Percentiles rank a stretch among this genome's conserved stretches.
Evolutionary conservation across 352 stramenopile species (phyloP).

Genomic region (Peronosclerospora sorghi): DNA sequence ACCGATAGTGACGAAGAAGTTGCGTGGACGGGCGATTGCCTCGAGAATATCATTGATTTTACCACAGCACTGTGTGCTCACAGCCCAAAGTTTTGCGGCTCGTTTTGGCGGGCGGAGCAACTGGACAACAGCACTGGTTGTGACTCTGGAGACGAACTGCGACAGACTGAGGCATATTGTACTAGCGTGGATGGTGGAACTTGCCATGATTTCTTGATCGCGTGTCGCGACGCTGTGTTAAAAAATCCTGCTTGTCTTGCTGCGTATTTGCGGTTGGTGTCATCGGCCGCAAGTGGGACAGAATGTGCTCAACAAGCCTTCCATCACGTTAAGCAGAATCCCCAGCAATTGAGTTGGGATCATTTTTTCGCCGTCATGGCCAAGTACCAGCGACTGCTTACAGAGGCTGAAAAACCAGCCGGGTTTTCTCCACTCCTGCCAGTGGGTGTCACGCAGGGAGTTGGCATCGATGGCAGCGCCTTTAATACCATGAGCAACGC

Average conservation of each 20-base stretch:
- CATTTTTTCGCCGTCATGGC: constrained; percentile 78
- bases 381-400: constrained; percentile 75
- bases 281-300: constrained; percentile 45
- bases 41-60: constrained; percentile 74
- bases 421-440: constrained; percentile 27
- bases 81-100: constrained; percentile 41
- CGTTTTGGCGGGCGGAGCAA: constrained; percentile 46
- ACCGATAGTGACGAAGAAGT: constrained; percentile 45
- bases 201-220: constrained; percentile 52
- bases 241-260: constrained; percentile 67
- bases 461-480: constrained; percentile 18
- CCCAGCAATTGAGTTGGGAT: constrained; percentile 65
- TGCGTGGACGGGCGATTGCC: constrained; percentile 58
- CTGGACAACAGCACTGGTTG: constrained; percentile 18
- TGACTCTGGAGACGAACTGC: constrained; percentile 13
- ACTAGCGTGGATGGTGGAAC: constrained; percentile 22
- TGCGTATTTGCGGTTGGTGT: constrained; percentile 68
- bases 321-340: constrained; percentile 82
- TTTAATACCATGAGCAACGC: constrained; percentile 15
- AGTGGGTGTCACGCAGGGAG: constrained; percentile 17
- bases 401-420: constrained; percentile 49
- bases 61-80: constrained; percentile 47
- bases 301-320: constrained; percentile 71
- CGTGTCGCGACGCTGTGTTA: constrained; percentile 57
- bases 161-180: constrained; percentile 11